phyloP scores from a whole-genome alignment of 164 flowering plant species.

The Piper betle region DNA sequence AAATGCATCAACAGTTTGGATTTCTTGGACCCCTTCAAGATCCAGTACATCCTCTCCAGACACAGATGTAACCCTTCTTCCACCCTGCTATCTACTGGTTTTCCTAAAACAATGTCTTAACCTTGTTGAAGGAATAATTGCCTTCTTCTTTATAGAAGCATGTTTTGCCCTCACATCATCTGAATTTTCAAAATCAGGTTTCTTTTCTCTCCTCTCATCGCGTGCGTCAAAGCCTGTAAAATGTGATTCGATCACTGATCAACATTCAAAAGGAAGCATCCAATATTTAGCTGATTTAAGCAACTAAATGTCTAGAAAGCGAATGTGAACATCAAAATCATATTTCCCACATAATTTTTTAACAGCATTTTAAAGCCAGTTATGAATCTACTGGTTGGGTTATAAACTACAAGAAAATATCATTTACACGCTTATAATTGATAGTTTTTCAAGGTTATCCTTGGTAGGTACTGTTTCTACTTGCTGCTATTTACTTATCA shows the following conservation, averaged over 20 bases:
- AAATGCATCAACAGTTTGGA: slow-evolving; percentile 88
- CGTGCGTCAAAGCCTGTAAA: slow-evolving; percentile 24
- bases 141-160: slow-evolving; percentile 64
- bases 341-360: no score
- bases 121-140: slow-evolving; percentile 67
- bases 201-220: slow-evolving; percentile 10
- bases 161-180: slow-evolving; percentile 71
- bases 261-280: background rate
- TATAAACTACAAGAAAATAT: no score
- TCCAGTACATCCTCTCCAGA: slow-evolving; percentile 53
- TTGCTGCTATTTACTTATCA: no score
- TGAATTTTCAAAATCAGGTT: slow-evolving; percentile 36
- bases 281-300: no score
- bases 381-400: no score
- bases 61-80: slow-evolving; percentile 46
- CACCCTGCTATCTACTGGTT: slow-evolving; percentile 35
- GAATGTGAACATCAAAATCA: no score
- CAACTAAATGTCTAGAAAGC: no score
- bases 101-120: slow-evolving; percentile 60
- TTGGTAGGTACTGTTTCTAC: no score
- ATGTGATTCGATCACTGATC: background rate
- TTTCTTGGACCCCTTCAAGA: slow-evolving; percentile 69
- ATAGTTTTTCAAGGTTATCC: no score
- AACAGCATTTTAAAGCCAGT: no score
- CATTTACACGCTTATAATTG: no score